Base-by-base conservation (phyloP, 805 yeast species). In the Danielia oregonensis region DNA sequence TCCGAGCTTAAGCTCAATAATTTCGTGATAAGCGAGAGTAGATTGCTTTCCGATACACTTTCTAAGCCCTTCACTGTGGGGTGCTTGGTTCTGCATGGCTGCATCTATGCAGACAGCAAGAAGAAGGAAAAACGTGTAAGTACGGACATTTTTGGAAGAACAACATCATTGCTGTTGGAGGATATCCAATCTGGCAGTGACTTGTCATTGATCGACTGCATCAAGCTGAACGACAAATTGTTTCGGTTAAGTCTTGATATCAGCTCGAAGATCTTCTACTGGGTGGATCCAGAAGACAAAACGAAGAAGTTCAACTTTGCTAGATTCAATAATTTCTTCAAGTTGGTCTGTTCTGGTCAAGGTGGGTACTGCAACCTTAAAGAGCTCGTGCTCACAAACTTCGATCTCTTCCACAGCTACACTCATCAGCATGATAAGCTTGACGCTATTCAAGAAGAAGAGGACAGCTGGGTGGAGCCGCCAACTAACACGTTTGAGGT, bases 171-270 rank as follows among this genome's bases (percentile, higher is more conserved):
- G 12, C 54, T 59, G 29, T 52, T 78, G 22, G 37, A 56, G 8
- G 55, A 63, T 18, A 51, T 76, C 12, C 55, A 55, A 19, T 62
- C 72, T 19, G 67, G 67, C 19, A 62, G 55, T 22, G 81, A 76
- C 43, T 57, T 78, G 24, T 61, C 78, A 4, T 42, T 75, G 19
- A 69, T 73, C 30, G 76, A 72, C 46, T 73, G 74, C 43, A 44
- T 65, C 24, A 64, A 61, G 39, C 44, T 40, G 10, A 65, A 64
- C 40, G 51, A 52, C 18, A 57, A 59, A 4, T 49, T 77, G 17
- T 41, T 57, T 5, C 54, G 59, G 9, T 40, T 78, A 15, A 55
- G 63, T 7, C 52, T 78, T 10, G 83, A 78, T 46, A 51, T 78
- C 26, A 61, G 63, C 39, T 75, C 82, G 22, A 57, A 56, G 17